phyloP scores from a whole-genome alignment of 352 stramenopile species.

The Phytophthora citricola region DNA sequence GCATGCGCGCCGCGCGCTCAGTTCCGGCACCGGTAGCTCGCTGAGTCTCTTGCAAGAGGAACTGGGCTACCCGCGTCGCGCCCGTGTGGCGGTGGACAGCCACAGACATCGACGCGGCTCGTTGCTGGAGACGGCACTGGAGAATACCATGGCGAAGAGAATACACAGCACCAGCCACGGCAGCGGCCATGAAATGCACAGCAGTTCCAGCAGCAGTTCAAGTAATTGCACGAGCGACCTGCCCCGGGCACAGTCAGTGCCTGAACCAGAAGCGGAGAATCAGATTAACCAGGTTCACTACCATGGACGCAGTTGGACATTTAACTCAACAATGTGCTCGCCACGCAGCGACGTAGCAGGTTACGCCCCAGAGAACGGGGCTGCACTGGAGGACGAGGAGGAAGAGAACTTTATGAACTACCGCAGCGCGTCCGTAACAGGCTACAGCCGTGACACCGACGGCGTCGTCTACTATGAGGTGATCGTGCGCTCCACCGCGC shows the following conservation, averaged over 20 bases:
- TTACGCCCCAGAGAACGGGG: background rate
- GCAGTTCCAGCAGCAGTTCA: slow-evolving; percentile 30
- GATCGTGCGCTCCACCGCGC: slow-evolving; percentile 62
- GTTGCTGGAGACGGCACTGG: slow-evolving; percentile 41
- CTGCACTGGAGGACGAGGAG: slow-evolving; percentile 42
- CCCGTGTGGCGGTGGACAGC: slow-evolving; percentile 8
- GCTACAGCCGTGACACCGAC: slow-evolving; percentile 78
- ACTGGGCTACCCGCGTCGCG: slow-evolving; percentile 67
- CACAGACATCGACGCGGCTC: slow-evolving; percentile 46
- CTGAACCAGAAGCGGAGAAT: slow-evolving; percentile 40
- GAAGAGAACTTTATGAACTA: slow-evolving; percentile 82
- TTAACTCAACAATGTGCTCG: slow-evolving; percentile 33
- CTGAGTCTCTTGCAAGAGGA: slow-evolving; percentile 76
- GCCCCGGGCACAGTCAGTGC: slow-evolving; percentile 30
- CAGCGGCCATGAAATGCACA: slow-evolving; percentile 16
- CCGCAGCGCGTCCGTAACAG: slow-evolving; percentile 68
- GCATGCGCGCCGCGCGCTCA: slow-evolving; percentile 58
- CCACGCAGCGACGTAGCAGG: slow-evolving; percentile 30
- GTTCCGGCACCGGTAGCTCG: slow-evolving; percentile 49
- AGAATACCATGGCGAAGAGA: slow-evolving; percentile 30
- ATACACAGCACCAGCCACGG: slow-evolving; percentile 32
- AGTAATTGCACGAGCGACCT: slow-evolving; percentile 30
- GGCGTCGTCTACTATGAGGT: slow-evolving; percentile 85
- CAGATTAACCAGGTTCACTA: slow-evolving; percentile 31
- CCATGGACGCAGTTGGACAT: slow-evolving; percentile 34